phyloP scores from a whole-genome alignment of 371 early-diverging fungal genomes.

The Rozella allomycis region DNA sequence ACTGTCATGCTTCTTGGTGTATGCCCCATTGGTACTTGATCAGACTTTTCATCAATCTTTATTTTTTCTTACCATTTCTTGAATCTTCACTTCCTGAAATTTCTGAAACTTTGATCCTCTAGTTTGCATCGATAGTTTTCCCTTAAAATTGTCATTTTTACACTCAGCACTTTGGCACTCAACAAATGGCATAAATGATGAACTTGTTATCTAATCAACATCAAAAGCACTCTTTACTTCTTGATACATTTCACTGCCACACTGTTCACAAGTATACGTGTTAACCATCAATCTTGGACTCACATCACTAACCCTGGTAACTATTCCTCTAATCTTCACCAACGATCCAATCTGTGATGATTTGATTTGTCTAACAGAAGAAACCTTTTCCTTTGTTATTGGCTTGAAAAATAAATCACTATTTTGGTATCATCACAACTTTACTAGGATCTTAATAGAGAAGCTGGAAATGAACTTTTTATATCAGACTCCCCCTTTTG shows the following conservation, averaged over 20 bases:
- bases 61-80: slow-evolving; percentile 48
- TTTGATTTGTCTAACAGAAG: slow-evolving; percentile 72
- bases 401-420: slow-evolving; percentile 63
- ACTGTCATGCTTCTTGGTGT: slow-evolving; percentile 90
- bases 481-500: no score
- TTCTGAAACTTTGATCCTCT: slow-evolving; percentile 81
- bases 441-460: no score
- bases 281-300: slow-evolving; percentile 81
- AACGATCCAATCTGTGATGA: slow-evolving; percentile 66
- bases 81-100: slow-evolving; percentile 86
- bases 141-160: slow-evolving; percentile 55
- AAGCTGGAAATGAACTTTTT: no score
- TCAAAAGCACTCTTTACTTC: slow-evolving; percentile 29
- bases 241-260: slow-evolving; percentile 95
- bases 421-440: no score
- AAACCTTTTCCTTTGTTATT: slow-evolving; percentile 26
- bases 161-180: slow-evolving; percentile 77
- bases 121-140: slow-evolving; percentile 78
- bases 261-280: slow-evolving; percentile 87
- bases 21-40: slow-evolving; percentile 95
- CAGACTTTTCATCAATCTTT: slow-evolving; percentile 29
- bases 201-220: slow-evolving; percentile 18
- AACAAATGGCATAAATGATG: slow-evolving; percentile 64
- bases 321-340: slow-evolving; percentile 79
- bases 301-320: slow-evolving; percentile 89